A percentile compares a stretch with the other conserved stretches of the same genome.
Conservation (phyloP, 73 alveolate genomes). For the Uronychia setigera region DNA sequence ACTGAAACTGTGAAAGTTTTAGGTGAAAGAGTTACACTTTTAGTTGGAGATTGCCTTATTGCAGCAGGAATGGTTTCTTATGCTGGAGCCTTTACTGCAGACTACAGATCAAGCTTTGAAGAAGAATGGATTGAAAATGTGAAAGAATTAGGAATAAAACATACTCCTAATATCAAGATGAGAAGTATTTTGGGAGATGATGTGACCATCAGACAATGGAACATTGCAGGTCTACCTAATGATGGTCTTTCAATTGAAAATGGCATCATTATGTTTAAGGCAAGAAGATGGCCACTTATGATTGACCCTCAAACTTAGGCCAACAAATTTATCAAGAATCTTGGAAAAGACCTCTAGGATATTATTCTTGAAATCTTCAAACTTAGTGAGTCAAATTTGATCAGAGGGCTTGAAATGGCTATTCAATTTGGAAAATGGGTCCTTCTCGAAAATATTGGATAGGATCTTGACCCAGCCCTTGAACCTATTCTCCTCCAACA, state of each 20-base stretch:
- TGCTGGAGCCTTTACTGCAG: slow-evolving; percentile 99
- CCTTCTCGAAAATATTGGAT: slow-evolving; percentile 96
- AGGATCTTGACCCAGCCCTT: slow-evolving; percentile 98
- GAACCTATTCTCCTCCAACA: slow-evolving; percentile 96
- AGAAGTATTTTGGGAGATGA: slow-evolving; percentile 96
- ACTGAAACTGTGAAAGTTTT: slow-evolving; percentile 88
- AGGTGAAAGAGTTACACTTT: slow-evolving; percentile 85
- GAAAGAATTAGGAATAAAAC: slow-evolving; percentile 78
- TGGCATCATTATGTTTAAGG: slow-evolving; percentile 91
- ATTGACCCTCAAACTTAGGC: slow-evolving; percentile 98
- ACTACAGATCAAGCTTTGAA: slow-evolving; percentile 91
- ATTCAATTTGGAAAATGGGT: slow-evolving; percentile 44
- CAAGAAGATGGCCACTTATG: slow-evolving; percentile 93
- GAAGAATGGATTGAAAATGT: slow-evolving; percentile 92
- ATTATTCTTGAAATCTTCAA: neutral
- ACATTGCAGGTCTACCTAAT: slow-evolving; percentile 91
- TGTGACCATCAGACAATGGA: slow-evolving; percentile 94
- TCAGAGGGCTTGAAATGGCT: slow-evolving; percentile 50
- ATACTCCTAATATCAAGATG: slow-evolving; percentile 87
- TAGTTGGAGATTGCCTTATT: slow-evolving; percentile 97
- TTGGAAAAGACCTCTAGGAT: slow-evolving; percentile 65
- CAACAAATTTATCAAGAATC: slow-evolving; percentile 92
- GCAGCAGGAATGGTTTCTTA: slow-evolving; percentile 99
- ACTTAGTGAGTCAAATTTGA: slow-evolving; percentile 33
- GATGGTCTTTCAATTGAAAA: slow-evolving; percentile 96